Evolutionary conservation across 768 basidiomycete species (phyloP).

Genomic region (Boletus subcaerulescens): DNA sequence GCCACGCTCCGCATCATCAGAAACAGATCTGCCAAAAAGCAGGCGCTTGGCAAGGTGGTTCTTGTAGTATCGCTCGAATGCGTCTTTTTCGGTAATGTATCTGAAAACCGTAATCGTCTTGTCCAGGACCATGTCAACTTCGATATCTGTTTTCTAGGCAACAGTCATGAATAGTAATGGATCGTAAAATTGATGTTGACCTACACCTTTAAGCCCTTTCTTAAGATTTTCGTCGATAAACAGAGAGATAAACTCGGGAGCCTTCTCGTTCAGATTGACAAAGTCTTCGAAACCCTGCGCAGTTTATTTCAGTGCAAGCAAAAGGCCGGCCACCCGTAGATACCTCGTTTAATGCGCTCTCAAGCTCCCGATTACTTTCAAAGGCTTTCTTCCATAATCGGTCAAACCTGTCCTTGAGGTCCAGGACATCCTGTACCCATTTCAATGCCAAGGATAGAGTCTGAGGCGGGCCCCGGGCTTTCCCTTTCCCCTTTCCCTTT

Average conservation of each 20-base stretch:
- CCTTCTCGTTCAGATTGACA: slow-evolving; percentile 82
- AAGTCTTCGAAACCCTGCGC: slow-evolving; percentile 87
- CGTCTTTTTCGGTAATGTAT: slow-evolving; percentile 91
- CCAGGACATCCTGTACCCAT: slow-evolving; percentile 92
- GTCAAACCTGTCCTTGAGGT: slow-evolving; percentile 92
- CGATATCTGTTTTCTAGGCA: slow-evolving; percentile 85
- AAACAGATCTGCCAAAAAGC: slow-evolving; percentile 80
- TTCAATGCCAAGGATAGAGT: slow-evolving; percentile 64
- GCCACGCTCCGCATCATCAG: slow-evolving; percentile 95
- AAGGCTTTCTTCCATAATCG: slow-evolving; percentile 69
- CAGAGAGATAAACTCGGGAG: slow-evolving; percentile 92
- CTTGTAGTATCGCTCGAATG: slow-evolving; percentile 98
- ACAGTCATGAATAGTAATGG: background rate
- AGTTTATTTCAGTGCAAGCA: slow-evolving; percentile 1
- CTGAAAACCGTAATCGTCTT: slow-evolving; percentile 97
- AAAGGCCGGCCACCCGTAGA: slow-evolving; percentile 5
- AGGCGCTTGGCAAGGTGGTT: slow-evolving; percentile 91
- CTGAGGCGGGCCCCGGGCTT: slow-evolving; percentile 41
- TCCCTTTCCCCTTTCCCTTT: slow-evolving; percentile 57
- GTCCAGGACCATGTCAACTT: slow-evolving; percentile 86
- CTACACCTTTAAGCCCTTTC: slow-evolving; percentile 90
- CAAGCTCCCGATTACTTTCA: slow-evolving; percentile 67
- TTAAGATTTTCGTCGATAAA: slow-evolving; percentile 97
- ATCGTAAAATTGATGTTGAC: slow-evolving; percentile 27
- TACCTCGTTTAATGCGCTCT: slow-evolving; percentile 84